Evolutionary conservation across 2,329 filamentous ascomycete genomes (phyloP), one percentile per base, ranked within the genome.

Genomic region (Calonectria crousiana): DNA sequence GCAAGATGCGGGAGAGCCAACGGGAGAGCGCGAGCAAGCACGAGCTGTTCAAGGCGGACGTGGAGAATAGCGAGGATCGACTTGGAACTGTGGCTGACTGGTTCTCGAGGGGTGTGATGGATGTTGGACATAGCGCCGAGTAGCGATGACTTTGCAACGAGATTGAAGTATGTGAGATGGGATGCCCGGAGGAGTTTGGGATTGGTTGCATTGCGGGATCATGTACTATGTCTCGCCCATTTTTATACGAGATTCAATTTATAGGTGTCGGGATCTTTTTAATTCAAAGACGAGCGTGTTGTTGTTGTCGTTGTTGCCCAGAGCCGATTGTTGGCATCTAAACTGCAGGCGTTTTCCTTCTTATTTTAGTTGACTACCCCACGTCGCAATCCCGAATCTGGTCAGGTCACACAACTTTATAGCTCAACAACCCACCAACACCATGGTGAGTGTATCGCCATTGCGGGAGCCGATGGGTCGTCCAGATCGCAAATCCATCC

Each of bases 51-150:
- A 90, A 92, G 84, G 91, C 94, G 74, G 95, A 95, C 78, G 85
- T 99, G 77, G 92, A 92, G 81, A 86, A 93, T 76, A 95, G 94
- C 70, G 92, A 92, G 49, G 96, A 98, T 84, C 90, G 94, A 67
- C 98, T 98, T 84, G 94, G 92, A n/a, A 96, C 95, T 2, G 91
- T 98, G 71, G 95, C 95, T 74, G 95, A 98, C 82, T 99, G 97
- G 91, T 98, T 98, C 88, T 96, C 96, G 0, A 88, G 96, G 72
- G 96, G 97, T 1, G 95, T 98, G 4, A 98, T 98, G 95, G 85
- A 86, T 74, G 90, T 89, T 32, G 88, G 81, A 23, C 82, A 84
- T 74, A 83, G 79, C 74, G 74, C 82, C 56, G 84, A 87, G 74
- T 75, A 69, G 68, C 62, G 56, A 76, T 70, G 49, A 32, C 65